Evolutionary conservation across 2,329 filamentous ascomycete genomes (phyloP).

Genomic region (Verticillium tricorpus): DNA sequence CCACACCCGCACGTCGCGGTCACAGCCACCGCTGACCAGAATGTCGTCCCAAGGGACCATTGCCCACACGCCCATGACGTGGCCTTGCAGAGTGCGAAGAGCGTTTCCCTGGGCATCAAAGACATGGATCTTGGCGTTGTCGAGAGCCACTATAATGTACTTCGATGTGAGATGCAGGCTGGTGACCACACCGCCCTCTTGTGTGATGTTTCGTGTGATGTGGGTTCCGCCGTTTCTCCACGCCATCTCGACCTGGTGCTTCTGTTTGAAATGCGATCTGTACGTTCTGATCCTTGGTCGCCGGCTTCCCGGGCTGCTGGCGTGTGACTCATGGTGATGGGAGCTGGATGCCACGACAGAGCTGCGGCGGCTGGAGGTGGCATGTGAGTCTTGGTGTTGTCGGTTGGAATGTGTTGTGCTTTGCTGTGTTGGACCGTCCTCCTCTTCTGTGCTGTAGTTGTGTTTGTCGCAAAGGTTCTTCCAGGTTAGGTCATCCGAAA

Average conservation of each 20-base stretch:
- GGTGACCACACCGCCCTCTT: constrained; percentile 94
- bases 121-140: constrained; percentile 98
- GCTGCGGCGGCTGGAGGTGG: constrained; percentile 33
- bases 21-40: constrained; percentile 92
- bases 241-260: constrained; percentile 93
- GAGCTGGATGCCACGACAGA: not conserved
- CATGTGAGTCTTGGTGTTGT: not conserved
- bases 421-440: constrained; percentile 29
- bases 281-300: constrained; percentile 74
- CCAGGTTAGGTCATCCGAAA: constrained; percentile 97
- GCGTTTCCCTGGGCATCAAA: constrained; percentile 89
- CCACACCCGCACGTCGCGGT: constrained; percentile 96
- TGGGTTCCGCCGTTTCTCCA: constrained; percentile 91
- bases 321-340: not conserved
- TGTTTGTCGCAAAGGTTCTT: constrained; percentile 96
- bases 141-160: constrained; percentile 95
- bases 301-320: constrained; percentile 32
- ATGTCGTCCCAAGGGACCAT: constrained; percentile 98
- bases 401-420: not conserved
- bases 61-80: constrained; percentile 99
- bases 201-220: constrained; percentile 82
- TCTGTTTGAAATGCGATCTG: constrained; percentile 95
- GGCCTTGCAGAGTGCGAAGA: constrained; percentile 84
- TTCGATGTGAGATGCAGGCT: constrained; percentile 90
- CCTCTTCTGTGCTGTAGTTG: constrained; percentile 52